phyloP scores from a whole-genome alignment of 2,329 filamentous ascomycete species.

The Fusarium guadeloupense region DNA sequence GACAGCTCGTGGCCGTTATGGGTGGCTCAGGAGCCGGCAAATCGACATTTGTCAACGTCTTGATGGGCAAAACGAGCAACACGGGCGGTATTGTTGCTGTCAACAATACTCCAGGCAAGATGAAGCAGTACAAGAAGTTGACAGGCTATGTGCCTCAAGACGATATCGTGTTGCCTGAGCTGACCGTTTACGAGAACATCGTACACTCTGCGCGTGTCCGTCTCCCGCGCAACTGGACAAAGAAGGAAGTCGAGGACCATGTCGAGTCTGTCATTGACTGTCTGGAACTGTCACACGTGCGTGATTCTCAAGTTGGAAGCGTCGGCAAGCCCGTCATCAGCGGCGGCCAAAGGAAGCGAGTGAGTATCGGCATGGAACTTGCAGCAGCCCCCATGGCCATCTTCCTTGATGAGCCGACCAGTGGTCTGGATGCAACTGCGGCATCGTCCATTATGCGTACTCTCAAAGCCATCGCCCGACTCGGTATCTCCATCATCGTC shows the following conservation, averaged over 20 bases:
- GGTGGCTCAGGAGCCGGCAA: slow-evolving; percentile 68
- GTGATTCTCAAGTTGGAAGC: slow-evolving; percentile 61
- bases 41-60: slow-evolving; percentile 67
- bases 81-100: slow-evolving; percentile 62
- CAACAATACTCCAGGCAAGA: slow-evolving; percentile 59
- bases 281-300: slow-evolving; percentile 61
- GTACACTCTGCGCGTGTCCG: slow-evolving; percentile 65
- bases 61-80: slow-evolving; percentile 66
- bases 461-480: slow-evolving; percentile 61
- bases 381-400: slow-evolving; percentile 65
- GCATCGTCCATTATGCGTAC: slow-evolving; percentile 65
- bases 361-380: slow-evolving; percentile 68
- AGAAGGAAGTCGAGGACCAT: slow-evolving; percentile 59
- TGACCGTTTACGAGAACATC: slow-evolving; percentile 71
- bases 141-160: slow-evolving; percentile 71
- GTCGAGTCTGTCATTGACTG: slow-evolving; percentile 67
- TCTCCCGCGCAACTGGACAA: slow-evolving; percentile 61
- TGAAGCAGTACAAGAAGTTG: slow-evolving; percentile 65
- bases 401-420: slow-evolving; percentile 64
- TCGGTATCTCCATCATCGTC: slow-evolving; percentile 66
- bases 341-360: slow-evolving; percentile 66
- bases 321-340: slow-evolving; percentile 61
- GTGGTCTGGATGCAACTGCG: slow-evolving; percentile 63
- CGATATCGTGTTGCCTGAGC: slow-evolving; percentile 66
- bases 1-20: slow-evolving; percentile 67